Conservation (phyloP, 192 early-diverging fungal species). For the Dimargaris verticillata region DNA sequence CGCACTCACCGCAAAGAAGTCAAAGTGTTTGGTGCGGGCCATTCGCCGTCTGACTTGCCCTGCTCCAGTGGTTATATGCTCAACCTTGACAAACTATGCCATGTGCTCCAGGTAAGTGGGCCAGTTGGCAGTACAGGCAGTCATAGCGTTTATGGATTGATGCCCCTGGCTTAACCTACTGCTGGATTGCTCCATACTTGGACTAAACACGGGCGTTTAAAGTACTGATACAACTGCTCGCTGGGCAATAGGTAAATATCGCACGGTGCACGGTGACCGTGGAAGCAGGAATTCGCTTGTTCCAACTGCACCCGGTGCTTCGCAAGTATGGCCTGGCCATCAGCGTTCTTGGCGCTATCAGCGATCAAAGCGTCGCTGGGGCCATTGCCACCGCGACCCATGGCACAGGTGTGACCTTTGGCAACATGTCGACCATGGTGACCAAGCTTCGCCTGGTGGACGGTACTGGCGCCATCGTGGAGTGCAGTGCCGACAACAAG, state of each 20-base stretch:
- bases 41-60: constrained; percentile 60
- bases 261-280: constrained; percentile 34
- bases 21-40: constrained; percentile 50
- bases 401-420: constrained; percentile 46
- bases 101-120: constrained; percentile 22
- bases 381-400: constrained; percentile 57
- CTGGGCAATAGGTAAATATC: constrained; percentile 18
- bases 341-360: constrained; percentile 53
- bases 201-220: too few species aligned
- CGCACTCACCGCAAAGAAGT: constrained; percentile 24
- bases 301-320: constrained; percentile 38
- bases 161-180: too few species aligned
- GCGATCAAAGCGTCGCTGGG: constrained; percentile 57
- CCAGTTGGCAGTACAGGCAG: neutral
- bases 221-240: too few species aligned
- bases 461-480: constrained; percentile 26
- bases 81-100: constrained; percentile 46
- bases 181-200: too few species aligned
- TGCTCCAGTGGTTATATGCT: constrained; percentile 47
- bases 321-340: constrained; percentile 38
- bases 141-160: too few species aligned
- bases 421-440: constrained; percentile 39
- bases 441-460: constrained; percentile 40
- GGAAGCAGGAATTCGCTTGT: constrained; percentile 44
- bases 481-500: constrained; percentile 30